Percentiles rank a stretch among this genome's conserved stretches.
These are phyloP conservation scores for Didymella arachidicola DNA, from an alignment of 2,329 filamentous ascomycete genomes.

Conservation along the genomic window DNA sequence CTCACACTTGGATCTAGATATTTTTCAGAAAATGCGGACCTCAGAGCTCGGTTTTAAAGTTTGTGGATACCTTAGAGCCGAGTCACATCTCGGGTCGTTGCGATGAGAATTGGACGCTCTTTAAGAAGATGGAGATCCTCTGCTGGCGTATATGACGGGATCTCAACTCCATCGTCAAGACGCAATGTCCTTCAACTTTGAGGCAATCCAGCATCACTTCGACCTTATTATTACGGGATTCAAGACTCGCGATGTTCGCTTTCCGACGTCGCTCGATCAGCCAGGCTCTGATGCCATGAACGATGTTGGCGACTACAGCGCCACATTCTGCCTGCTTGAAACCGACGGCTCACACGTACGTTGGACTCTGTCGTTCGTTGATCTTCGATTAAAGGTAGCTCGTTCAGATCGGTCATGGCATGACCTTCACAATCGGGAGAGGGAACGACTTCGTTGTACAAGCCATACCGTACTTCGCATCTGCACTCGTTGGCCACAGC, in stretches of 20 bases:
- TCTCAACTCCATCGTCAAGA: background rate
- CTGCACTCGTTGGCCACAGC: conserved; percentile 76
- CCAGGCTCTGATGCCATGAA: conserved; percentile 97
- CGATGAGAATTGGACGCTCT: background rate
- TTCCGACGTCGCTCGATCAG: conserved; percentile 83
- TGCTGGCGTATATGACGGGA: background rate
- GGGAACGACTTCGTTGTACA: conserved; percentile 92
- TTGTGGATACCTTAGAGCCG: background rate
- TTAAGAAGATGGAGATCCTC: background rate
- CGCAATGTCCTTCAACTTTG: background rate
- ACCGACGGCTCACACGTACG: conserved; percentile 59
- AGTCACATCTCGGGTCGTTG: background rate
- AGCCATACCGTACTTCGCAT: conserved; percentile 79
- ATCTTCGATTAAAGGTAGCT: background rate
- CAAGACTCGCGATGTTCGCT: conserved; percentile 3
- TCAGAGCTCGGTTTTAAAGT: background rate
- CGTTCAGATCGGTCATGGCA: conserved; percentile 77
- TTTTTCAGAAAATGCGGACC: background rate
- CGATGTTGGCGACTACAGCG: conserved; percentile 87
- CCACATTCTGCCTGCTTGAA: conserved; percentile 88
- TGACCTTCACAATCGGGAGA: conserved; percentile 84
- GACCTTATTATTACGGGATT: conserved; percentile 3
- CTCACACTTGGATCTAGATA: background rate
- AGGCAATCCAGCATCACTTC: background rate
- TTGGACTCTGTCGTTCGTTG: background rate